Percentiles rank a stretch among this genome's conserved stretches.
Conservation (phyloP, 78 protist species). For the Reticulomyxa filosa region DNA sequence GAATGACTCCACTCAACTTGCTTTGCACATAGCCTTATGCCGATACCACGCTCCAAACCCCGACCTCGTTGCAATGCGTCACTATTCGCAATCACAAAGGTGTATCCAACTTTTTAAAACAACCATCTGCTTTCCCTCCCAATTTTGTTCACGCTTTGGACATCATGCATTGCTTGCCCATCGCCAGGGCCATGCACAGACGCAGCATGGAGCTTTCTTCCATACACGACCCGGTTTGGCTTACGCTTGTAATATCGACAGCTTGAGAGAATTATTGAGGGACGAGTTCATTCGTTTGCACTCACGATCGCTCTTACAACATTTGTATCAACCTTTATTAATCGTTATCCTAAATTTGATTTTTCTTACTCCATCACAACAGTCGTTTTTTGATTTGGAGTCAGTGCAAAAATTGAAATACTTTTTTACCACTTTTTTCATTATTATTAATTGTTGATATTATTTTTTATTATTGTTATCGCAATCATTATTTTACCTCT, state of each 20-base stretch:
- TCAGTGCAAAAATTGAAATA: too few species aligned
- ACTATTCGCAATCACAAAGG: neutral
- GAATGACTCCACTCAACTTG: slow-evolving; percentile 73
- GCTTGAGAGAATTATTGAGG: slow-evolving; percentile 32
- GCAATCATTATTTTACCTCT: too few species aligned
- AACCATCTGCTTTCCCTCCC: slow-evolving; percentile 74
- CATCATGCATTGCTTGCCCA: slow-evolving; percentile 66
- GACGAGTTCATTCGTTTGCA: slow-evolving; percentile 36
- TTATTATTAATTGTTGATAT: too few species aligned
- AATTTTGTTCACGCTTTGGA: slow-evolving; percentile 80
- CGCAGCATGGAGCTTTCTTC: slow-evolving; percentile 49
- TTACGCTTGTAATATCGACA: slow-evolving; percentile 42
- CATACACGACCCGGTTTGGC: slow-evolving; percentile 84
- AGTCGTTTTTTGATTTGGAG: too few species aligned
- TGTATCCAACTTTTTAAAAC: too few species aligned
- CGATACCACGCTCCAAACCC: neutral
- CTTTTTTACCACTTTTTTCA: too few species aligned
- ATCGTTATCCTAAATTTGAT: too few species aligned
- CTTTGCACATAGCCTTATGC: slow-evolving; percentile 62
- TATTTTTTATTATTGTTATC: too few species aligned
- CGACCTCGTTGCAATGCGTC: neutral
- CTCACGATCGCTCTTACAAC: neutral
- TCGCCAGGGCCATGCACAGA: too few species aligned
- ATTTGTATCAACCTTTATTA: too few species aligned
- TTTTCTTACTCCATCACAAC: too few species aligned